Percentiles rank a stretch among this genome's conserved stretches.
phyloP scores from a whole-genome alignment of 2,329 filamentous ascomycete genomes.

The Microthyrium microscopicum region DNA sequence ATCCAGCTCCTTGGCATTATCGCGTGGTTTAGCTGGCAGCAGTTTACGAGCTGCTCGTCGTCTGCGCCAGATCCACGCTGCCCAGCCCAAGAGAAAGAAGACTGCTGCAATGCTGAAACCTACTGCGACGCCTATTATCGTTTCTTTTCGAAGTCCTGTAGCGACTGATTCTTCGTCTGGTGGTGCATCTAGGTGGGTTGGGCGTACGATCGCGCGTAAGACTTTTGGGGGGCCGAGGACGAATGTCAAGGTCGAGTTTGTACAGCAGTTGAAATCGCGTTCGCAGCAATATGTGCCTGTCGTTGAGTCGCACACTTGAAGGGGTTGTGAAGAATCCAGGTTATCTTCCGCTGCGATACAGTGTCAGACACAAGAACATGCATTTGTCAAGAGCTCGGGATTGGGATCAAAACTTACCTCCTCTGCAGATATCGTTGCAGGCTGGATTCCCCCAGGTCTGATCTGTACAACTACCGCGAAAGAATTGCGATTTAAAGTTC shows the following conservation, averaged over 20 bases:
- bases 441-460: constrained; percentile 4
- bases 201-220: neutral
- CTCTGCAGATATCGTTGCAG: constrained; percentile 4
- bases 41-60: no score
- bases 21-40: no score
- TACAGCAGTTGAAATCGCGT: constrained; percentile 6
- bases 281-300: constrained; percentile 6
- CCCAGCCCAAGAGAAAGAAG: neutral
- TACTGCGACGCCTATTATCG: neutral
- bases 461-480: constrained; percentile 5
- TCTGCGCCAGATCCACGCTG: no score
- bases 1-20: no score
- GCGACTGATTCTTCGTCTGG: neutral
- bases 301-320: constrained; percentile 4
- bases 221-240: neutral
- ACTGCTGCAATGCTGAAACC: neutral
- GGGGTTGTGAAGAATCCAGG: constrained; percentile 1
- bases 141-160: neutral
- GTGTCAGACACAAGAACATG: neutral
- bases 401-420: constrained; percentile 1
- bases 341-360: constrained; percentile 2
- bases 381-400: neutral
- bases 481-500: constrained; percentile 1
- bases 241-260: constrained; percentile 1
- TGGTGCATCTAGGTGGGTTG: neutral